phyloP scores from a whole-genome alignment of 805 yeast genomes.

The Candida fluviatilis region DNA sequence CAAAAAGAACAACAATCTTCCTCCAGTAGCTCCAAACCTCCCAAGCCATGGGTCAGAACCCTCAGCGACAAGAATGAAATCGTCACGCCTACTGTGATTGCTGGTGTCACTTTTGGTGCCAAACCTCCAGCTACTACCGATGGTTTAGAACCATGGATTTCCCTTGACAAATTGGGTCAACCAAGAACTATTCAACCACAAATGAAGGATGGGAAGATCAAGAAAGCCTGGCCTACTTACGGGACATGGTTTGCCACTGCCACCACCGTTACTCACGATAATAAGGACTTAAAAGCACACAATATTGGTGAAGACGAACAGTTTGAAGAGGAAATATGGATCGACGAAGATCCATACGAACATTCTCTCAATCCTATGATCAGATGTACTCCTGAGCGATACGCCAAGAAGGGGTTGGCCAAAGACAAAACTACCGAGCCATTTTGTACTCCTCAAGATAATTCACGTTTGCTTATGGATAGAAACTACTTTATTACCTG shows the following conservation, averaged over 20 bases:
- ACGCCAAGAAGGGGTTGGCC: constrained; percentile 59
- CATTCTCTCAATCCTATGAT: constrained; percentile 70
- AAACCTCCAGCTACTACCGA: constrained; percentile 69
- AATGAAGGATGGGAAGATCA: constrained; percentile 65
- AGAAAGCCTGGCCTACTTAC: constrained; percentile 65
- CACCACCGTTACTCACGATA: constrained; percentile 50
- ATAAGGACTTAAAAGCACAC: constrained; percentile 67
- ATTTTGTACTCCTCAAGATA: constrained; percentile 79
- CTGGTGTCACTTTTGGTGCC: constrained; percentile 58
- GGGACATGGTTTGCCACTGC: constrained; percentile 75
- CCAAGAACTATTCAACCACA: constrained; percentile 81
- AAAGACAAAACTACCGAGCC: constrained; percentile 61
- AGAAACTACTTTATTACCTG: constrained; percentile 74
- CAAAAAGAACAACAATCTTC: constrained; percentile 9
- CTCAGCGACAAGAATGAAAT: constrained; percentile 54
- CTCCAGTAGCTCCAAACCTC: constrained; percentile 15
- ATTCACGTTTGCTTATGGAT: constrained; percentile 51
- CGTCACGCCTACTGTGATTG: constrained; percentile 60
- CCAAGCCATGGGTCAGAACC: constrained; percentile 72
- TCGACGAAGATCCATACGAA: constrained; percentile 72
- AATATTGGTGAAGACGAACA: constrained; percentile 62
- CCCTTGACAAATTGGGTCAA: constrained; percentile 68
- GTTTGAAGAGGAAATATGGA: constrained; percentile 49
- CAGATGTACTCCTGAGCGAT: constrained; percentile 80
- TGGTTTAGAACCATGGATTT: constrained; percentile 77